Conservation (phyloP, 2,329 filamentous ascomycete species). For the Phyllosticta ampelicida region DNA sequence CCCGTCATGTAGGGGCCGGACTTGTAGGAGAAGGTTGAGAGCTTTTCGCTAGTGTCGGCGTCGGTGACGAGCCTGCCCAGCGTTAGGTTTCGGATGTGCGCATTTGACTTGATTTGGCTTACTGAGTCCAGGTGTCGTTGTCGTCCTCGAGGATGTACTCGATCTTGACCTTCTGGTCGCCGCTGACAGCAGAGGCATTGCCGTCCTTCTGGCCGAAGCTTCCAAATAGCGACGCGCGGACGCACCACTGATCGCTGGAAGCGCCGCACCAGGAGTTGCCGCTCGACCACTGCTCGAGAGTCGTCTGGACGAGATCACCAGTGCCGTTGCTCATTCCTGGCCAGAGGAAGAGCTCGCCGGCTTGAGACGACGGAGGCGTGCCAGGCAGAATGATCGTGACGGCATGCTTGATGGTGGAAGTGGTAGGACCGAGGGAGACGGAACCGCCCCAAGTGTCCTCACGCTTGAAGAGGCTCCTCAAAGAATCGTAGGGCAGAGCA, state of each 20-base stretch:
- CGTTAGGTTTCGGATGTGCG: background rate
- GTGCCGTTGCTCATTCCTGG: conserved; percentile 38
- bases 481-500: background rate
- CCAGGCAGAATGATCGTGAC: conserved; percentile 34
- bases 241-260: conserved; percentile 30
- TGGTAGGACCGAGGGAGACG: conserved; percentile 28
- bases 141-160: conserved; percentile 19
- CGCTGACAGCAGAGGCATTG: conserved; percentile 14
- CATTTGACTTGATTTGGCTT: background rate
- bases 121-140: conserved; percentile 23
- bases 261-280: conserved; percentile 34
- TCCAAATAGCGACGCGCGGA: conserved; percentile 32
- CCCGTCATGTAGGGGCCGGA: conserved; percentile 30
- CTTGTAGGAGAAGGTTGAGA: conserved; percentile 26
- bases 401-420: conserved; percentile 29
- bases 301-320: conserved; percentile 33
- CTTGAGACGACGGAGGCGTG: conserved; percentile 26
- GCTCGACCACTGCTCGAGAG: conserved; percentile 31
- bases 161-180: conserved; percentile 24
- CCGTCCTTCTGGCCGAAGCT: conserved; percentile 32
- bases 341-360: conserved; percentile 33
- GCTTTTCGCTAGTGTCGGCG: conserved; percentile 21
- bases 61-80: conserved; percentile 22
- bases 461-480: conserved; percentile 1
- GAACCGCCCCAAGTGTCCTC: conserved; percentile 29